Conservation (phyloP, 345 rosid genomes). For the Murraya koenigii region DNA sequence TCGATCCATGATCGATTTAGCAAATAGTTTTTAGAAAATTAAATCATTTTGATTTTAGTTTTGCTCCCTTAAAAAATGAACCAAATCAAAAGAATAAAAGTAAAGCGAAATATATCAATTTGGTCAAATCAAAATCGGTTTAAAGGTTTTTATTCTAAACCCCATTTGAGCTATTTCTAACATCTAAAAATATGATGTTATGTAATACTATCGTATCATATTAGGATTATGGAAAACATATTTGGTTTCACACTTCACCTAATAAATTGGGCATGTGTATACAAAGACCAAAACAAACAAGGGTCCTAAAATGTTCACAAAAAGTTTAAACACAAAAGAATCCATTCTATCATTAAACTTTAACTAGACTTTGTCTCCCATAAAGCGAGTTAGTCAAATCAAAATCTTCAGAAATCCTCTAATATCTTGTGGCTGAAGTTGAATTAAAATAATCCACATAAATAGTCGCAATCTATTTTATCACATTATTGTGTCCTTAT, state of each 20-base stretch:
- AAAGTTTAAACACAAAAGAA: neutral
- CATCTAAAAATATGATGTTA: no score
- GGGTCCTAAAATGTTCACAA: slow-evolving; percentile 8
- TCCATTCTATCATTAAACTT: neutral
- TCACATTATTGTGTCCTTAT: neutral
- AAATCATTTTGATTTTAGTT: no score
- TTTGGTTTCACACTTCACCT: neutral
- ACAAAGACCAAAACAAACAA: slow-evolving; percentile 1
- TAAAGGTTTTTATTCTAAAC: no score
- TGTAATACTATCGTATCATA: no score
- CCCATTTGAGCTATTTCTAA: no score
- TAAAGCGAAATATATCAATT: no score
- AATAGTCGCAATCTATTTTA: neutral
- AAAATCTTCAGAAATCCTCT: neutral
- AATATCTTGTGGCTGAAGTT: neutral
- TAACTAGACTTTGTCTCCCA: neutral
- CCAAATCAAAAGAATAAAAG: no score
- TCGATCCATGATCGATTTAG: no score
- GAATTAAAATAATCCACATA: neutral
- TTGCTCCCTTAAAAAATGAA: no score
- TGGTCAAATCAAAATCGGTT: no score
- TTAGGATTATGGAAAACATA: neutral
- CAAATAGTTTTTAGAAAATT: no score
- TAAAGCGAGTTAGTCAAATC: slow-evolving; percentile 15
- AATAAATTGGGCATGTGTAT: neutral